These are phyloP conservation scores for Carallia brachiata DNA, from an alignment of 345 rosid genomes.

Conservation along the genomic window DNA sequence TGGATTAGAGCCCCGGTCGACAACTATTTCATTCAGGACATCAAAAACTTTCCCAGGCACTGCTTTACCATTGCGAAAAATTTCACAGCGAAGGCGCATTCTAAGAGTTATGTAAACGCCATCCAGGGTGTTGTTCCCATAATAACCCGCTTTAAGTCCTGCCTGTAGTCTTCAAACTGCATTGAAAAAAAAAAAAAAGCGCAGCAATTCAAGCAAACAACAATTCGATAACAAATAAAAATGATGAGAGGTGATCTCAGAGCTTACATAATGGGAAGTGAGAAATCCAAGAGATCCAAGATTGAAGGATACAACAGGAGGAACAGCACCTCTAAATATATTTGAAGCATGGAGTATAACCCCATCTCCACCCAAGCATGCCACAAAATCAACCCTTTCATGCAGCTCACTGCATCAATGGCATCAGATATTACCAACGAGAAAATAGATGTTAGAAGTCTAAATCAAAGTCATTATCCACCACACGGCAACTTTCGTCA, in stretches of 20 bases:
- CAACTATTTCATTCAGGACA: constrained; percentile 85
- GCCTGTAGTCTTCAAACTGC: constrained; percentile 79
- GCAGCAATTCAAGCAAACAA: constrained; percentile 8
- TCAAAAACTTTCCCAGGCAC: constrained; percentile 95
- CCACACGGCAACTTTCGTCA: constrained; percentile 24
- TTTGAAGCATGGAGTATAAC: constrained; percentile 95
- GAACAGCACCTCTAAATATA: constrained; percentile 86
- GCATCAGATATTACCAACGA: constrained; percentile 9
- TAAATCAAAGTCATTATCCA: constrained; percentile 3
- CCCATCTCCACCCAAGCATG: constrained; percentile 98
- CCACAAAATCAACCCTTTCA: constrained; percentile 95
- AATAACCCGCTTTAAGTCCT: constrained; percentile 84
- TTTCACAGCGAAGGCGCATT: constrained; percentile 89
- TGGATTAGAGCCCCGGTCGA: constrained; percentile 98
- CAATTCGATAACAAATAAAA: constrained; percentile 5
- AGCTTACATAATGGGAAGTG: constrained; percentile 81
- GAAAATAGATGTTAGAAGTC: constrained; percentile 4
- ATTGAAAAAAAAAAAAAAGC: constrained; percentile 16
- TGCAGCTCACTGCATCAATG: constrained; percentile 74
- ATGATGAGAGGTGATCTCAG: constrained; percentile 6
- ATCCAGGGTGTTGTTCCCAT: constrained; percentile 76
- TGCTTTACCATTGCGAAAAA: constrained; percentile 83
- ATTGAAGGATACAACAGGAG: constrained; percentile 94
- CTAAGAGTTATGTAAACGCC: constrained; percentile 97
- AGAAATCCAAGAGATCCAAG: constrained; percentile 99